Percentiles rank a stretch among this genome's conserved stretches.
These are phyloP conservation scores for Tuber magnatum DNA, from an alignment of 495 filamentous ascomycete species.

Conservation along the genomic window DNA sequence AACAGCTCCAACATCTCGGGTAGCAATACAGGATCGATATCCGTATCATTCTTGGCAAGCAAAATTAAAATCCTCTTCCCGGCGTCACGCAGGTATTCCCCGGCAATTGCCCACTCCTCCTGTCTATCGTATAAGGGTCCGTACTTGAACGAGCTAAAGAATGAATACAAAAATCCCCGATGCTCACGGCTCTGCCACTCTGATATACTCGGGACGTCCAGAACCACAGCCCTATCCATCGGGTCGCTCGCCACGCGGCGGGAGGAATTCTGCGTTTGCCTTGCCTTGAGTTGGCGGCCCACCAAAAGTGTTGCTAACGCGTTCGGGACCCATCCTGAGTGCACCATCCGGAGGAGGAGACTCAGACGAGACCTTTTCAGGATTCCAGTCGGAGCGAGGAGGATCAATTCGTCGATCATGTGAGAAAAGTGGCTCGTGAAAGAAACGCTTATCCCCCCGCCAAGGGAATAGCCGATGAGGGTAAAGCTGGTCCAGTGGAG, in stretches of 20 bases:
- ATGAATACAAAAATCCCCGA: constrained; percentile 51
- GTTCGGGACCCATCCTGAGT: constrained; percentile 31
- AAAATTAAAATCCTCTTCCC: constrained; percentile 47
- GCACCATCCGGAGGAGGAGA: constrained; percentile 21
- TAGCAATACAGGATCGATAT: constrained; percentile 42
- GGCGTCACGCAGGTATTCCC: constrained; percentile 38
- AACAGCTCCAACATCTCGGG: constrained; percentile 35
- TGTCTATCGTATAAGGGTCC: constrained; percentile 53
- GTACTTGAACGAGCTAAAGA: constrained; percentile 51
- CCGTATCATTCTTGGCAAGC: constrained; percentile 47
- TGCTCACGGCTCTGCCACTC: constrained; percentile 54
- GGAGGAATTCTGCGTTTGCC: constrained; percentile 3
- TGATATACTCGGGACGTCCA: constrained; percentile 46
- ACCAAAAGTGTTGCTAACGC: constrained; percentile 24
- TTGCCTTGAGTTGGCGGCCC: constrained; percentile 12
- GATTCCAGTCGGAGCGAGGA: constrained; percentile 67
- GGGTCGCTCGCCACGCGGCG: constrained; percentile 12
- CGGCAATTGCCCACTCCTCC: constrained; percentile 48
- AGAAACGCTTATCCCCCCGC: constrained; percentile 68
- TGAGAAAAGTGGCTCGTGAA: constrained; percentile 66
- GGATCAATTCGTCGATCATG: constrained; percentile 57
- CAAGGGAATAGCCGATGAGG: constrained; percentile 76
- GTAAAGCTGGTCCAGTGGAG: constrained; percentile 66
- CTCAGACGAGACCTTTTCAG: constrained; percentile 16
- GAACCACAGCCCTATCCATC: constrained; percentile 12